Evolutionary conservation across 768 basidiomycete species (phyloP).

Genomic region (Pulveroboletus frians): DNA sequence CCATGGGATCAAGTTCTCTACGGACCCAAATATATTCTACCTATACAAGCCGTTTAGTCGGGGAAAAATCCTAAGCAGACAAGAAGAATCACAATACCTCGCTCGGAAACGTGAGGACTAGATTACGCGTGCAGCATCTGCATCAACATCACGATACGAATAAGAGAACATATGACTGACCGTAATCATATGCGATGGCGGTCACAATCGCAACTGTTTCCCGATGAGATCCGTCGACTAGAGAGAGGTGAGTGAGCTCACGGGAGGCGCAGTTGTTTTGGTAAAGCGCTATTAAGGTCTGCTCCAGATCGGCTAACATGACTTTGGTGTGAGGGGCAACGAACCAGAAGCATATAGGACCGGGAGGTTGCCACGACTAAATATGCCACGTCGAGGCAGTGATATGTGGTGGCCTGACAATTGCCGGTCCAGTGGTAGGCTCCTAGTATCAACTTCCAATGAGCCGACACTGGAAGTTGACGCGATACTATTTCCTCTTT

Average conservation of each 20-base stretch:
- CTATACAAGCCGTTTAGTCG: background rate
- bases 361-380: background rate
- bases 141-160: background rate
- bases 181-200: slow-evolving; percentile 7
- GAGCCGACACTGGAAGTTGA: background rate
- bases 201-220: slow-evolving; percentile 2
- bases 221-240: background rate
- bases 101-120: slow-evolving; percentile 8
- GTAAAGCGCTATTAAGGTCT: no score
- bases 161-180: background rate
- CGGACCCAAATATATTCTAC: slow-evolving; percentile 15
- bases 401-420: background rate
- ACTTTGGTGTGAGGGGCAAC: background rate
- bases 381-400: background rate
- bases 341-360: background rate
- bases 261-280: background rate
- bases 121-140: no score
- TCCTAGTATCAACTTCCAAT: background rate
- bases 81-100: slow-evolving; percentile 4
- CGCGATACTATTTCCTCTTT: no score
- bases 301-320: background rate
- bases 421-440: background rate
- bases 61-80: background rate
- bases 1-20: background rate
- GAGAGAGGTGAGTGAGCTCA: background rate